Evolutionary conservation across 2,329 filamentous ascomycete genomes (phyloP), one percentile per base, ranked within the genome.

Genomic region (Cylindrodendrum hubeiense): DNA sequence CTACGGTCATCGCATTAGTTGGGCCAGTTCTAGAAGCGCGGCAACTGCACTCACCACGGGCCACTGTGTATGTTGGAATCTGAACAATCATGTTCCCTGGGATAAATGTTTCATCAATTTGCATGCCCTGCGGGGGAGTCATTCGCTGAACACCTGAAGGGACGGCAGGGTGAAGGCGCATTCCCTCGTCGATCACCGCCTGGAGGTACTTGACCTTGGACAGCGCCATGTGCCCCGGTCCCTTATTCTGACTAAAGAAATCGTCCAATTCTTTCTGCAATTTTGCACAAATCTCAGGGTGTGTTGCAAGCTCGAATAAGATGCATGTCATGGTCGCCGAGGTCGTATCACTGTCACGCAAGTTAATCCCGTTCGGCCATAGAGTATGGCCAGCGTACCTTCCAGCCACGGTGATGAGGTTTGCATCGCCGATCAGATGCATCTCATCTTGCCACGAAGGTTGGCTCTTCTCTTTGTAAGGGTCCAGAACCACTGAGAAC

Each of bases 161-260:
- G 0, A 82, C 77, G 1, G 81, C 69, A 2, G 81, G 80, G 44
- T 79, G 71, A 4, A 83, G 67, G 0, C 82, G 74, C 34, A 83
- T 71, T 0, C 78, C 54, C 65, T 85, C 83, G 49, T 84, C 76
- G 49, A 84, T 79, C 37, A 74, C 71, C 3, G 78, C 81, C 49
- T 79, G 74, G 12, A 82, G 74, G 44, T 76, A 72, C 17, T 65
- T 60, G 30, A 78, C 62, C 41, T 70, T 72, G 3, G 69, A 67
- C 5, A 78, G 67, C 1, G 53, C 66, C 10, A 49, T 54, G 44
- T 65, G 59, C n/a, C 73, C 73, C 8, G 60, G 44, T 10, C 50
- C 19, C 4, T 55, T 50, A 3, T 67, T 26, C n/a, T 66, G 59
- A 2, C 47, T 41, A 10, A 68, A 63, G 21, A 71, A 71, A 10